Evolutionary conservation across 306 rosid genomes (phyloP), one percentile per base, ranked within the genome.

Genomic region (Datisca glomerata): DNA sequence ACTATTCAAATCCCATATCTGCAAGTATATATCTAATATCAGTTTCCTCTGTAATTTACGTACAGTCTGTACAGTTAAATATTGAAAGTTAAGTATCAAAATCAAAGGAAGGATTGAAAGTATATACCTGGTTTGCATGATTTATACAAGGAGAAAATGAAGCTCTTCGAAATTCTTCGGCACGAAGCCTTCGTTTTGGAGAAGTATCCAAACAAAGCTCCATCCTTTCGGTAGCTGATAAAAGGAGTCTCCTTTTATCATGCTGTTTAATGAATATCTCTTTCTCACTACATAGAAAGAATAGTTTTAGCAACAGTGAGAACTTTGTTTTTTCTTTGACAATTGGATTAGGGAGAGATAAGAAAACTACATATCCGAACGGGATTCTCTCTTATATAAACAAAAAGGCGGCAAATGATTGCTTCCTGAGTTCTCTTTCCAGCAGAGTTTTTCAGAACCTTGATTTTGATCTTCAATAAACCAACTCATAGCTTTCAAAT

Each of bases 81-180:
- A n/a, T n/a, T n/a, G n/a, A n/a, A n/a, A n/a, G n/a, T n/a, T n/a
- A n/a, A n/a, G n/a, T n/a, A n/a, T n/a, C n/a, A n/a, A n/a, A n/a
- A n/a, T n/a, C n/a, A n/a, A n/a, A n/a, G n/a, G n/a, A n/a, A n/a
- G n/a, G n/a, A n/a, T n/a, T n/a, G n/a, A n/a, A n/a, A n/a, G n/a
- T n/a, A 17, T 7, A 34, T 68, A 78, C 98, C 98, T 89, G 98
- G 57, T 84, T 89, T 23, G 78, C 64, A 40, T 78, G 76, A 66
- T 59, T 10, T 53, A 31, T 61, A 59, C 95, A 84, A 24, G 94
- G 79, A 25, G 80, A 78, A 70, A 84, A 75, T 51, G 89, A 59
- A 25, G 66, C 79, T 67, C 73, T 59, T 60, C 32, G 52, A 42
- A 42, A 24, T 53, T 78, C 92, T 45, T 64, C 74, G 3, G 92